Conservation (phyloP, 805 yeast species). For the Pichia cephalocereana region DNA sequence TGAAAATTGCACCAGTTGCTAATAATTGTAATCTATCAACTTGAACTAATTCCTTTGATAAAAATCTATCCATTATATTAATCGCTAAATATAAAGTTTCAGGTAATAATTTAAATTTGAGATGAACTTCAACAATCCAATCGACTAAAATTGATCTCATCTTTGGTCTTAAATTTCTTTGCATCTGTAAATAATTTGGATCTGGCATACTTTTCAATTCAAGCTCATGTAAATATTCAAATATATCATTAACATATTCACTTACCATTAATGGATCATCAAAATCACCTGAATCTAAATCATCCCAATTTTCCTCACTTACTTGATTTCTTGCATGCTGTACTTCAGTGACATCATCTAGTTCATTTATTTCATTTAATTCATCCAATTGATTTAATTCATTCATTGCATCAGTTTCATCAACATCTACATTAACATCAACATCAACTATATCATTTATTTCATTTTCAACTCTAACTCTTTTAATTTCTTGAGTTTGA, state of each 20-base stretch:
- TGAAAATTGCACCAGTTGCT: conserved; percentile 78
- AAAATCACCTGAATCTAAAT: conserved; percentile 58
- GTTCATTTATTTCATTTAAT: too few relatives aligned
- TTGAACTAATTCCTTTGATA: conserved; percentile 64
- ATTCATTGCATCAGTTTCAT: too few relatives aligned
- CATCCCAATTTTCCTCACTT: conserved; percentile 49
- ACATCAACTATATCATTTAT: too few relatives aligned
- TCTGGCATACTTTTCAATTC: conserved; percentile 70
- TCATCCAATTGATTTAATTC: too few relatives aligned
- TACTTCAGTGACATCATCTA: too few relatives aligned
- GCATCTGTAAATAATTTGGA: conserved; percentile 55
- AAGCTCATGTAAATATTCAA: conserved; percentile 63
- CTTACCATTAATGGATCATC: conserved; percentile 83
- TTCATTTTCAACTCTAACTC: conserved; percentile 22
- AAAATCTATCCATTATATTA: conserved; percentile 79
- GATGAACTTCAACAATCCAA: conserved; percentile 88
- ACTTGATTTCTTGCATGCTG: too few relatives aligned
- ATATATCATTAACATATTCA: conserved; percentile 85
- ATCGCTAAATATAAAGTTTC: conserved; percentile 80
- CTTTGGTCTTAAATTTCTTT: conserved; percentile 62
- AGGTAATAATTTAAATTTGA: conserved; percentile 71
- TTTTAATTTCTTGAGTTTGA: conserved; percentile 23
- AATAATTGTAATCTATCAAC: conserved; percentile 74
- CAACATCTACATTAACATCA: too few relatives aligned
- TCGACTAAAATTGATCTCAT: conserved; percentile 86